Evolutionary conservation across 2,329 filamentous ascomycete genomes (phyloP).

Genomic region (Claviceps spartinae): DNA sequence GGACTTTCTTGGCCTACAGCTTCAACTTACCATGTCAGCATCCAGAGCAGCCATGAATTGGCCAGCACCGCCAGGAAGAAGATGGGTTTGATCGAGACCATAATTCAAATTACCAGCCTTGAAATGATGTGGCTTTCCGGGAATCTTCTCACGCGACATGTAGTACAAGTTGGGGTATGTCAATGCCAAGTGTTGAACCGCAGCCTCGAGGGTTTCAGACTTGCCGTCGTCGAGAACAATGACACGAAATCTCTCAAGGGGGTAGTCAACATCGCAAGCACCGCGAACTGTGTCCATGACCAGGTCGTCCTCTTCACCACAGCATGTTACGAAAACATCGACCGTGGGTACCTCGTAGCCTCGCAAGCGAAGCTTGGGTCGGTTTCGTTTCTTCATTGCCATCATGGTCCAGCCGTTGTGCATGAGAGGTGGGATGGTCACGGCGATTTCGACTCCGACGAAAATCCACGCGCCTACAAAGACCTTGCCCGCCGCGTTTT

Average conservation of each 20-base stretch:
- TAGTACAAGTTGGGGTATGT: conserved; percentile 38
- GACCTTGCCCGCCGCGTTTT: conserved; percentile 23
- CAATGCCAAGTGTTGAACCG: conserved; percentile 22
- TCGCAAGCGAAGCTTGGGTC: conserved; percentile 38
- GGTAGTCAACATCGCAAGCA: conserved; percentile 41
- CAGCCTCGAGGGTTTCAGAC: conserved; percentile 27
- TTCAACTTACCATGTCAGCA: conserved; percentile 43
- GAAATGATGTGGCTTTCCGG: conserved; percentile 40
- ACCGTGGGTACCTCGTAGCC: conserved; percentile 38
- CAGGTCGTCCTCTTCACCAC: conserved; percentile 41
- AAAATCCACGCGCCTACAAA: conserved; percentile 44
- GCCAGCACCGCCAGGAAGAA: conserved; percentile 40
- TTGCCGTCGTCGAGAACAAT: conserved; percentile 42
- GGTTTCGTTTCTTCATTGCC: conserved; percentile 38
- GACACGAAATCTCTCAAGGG: conserved; percentile 36
- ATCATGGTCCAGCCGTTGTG: conserved; percentile 46
- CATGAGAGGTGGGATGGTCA: conserved; percentile 39
- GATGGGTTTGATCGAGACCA: conserved; percentile 35
- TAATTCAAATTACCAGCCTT: conserved; percentile 54
- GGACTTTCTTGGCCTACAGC: not conserved
- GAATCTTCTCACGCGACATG: conserved; percentile 34
- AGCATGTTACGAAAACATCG: conserved; percentile 44
- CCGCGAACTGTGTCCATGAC: conserved; percentile 44
- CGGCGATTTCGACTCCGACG: conserved; percentile 38
- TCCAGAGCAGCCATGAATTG: conserved; percentile 50